phyloP scores from a whole-genome alignment of 139 green algal genomes.

The Coccomyxa sp. region DNA sequence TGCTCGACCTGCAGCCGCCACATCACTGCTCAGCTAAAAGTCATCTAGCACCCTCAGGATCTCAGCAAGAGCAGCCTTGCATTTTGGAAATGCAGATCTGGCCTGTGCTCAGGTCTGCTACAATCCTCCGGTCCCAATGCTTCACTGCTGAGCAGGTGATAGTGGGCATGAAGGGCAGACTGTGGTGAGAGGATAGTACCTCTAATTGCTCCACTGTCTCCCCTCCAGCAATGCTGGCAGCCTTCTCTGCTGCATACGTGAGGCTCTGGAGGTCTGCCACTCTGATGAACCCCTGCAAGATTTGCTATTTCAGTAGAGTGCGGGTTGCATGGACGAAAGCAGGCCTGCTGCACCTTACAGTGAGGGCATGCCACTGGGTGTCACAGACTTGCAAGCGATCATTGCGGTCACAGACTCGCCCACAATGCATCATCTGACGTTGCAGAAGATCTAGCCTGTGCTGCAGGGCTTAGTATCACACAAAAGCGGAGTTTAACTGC shows the following conservation, averaged over 20 bases:
- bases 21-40: neutral
- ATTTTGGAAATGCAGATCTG: neutral
- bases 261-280: neutral
- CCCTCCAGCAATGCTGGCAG: slow-evolving; percentile 22
- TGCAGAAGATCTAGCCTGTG: too few relatives aligned
- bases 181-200: slow-evolving; percentile 11
- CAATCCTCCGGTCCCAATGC: neutral
- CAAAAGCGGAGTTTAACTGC: too few relatives aligned
- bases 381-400: too few relatives aligned
- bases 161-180: neutral
- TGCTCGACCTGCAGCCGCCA: slow-evolving; percentile 15
- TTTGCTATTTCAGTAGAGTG: too few relatives aligned
- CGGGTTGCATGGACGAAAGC: too few relatives aligned
- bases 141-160: neutral
- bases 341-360: too few relatives aligned
- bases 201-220: slow-evolving; percentile 36
- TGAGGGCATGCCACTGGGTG: too few relatives aligned
- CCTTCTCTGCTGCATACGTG: neutral
- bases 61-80: neutral
- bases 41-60: neutral
- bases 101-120: too few relatives aligned
- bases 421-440: too few relatives aligned
- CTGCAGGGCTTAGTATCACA: too few relatives aligned
- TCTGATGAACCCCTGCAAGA: slow-evolving; percentile 15
- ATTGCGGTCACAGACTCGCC: too few relatives aligned